Evolutionary conservation across 2,329 filamentous ascomycete genomes (phyloP).

Genomic region (Sporothrix euskadiensis): DNA sequence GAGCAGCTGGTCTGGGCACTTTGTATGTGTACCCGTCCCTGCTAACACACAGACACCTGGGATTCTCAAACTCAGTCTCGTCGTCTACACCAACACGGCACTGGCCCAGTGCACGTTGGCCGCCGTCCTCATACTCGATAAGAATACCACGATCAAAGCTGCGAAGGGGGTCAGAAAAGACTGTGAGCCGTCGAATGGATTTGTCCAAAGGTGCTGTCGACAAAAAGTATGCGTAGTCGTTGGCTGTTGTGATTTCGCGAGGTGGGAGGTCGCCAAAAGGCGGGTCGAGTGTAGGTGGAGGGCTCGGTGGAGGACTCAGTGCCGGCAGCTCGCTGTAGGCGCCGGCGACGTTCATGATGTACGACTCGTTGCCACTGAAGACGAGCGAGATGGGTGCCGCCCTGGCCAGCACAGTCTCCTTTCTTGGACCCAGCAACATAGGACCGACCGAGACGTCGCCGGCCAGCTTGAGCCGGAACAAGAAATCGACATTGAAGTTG

Average conservation of each 20-base stretch:
- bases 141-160: slow-evolving; percentile 5
- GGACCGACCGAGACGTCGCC: slow-evolving; percentile 17
- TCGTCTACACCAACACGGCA: slow-evolving; percentile 15
- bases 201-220: slow-evolving; percentile 17
- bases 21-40: background rate
- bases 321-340: background rate
- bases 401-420: background rate
- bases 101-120: slow-evolving; percentile 17
- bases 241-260: background rate
- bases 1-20: background rate
- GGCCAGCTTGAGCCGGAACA: slow-evolving; percentile 6
- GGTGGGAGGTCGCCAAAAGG: slow-evolving; percentile 3
- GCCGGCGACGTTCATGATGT: background rate
- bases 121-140: background rate
- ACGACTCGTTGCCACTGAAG: background rate
- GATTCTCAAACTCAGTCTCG: background rate
- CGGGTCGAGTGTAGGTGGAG: background rate
- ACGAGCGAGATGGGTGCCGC: background rate
- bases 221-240: background rate
- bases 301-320: background rate
- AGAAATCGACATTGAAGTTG: background rate
- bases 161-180: background rate
- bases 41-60: background rate
- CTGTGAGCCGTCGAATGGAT: background rate
- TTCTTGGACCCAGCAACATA: background rate